Base-by-base conservation (phyloP, 192 early-diverging fungal genomes). In the Rhizophagus sp. region DNA sequence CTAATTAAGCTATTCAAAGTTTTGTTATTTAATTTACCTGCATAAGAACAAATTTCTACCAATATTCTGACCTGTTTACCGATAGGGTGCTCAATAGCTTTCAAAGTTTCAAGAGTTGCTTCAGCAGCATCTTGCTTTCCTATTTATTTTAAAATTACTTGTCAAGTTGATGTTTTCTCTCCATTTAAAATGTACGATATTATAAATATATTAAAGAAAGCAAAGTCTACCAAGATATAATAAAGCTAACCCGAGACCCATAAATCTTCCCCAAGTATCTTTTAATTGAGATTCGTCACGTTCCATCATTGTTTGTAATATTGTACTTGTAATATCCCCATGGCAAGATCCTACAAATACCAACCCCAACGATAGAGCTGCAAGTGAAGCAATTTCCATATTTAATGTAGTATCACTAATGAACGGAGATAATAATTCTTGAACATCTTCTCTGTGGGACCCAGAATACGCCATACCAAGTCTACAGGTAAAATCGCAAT, bases 391-490 rank as follows among this genome's bases (percentile, higher is more conserved):
- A 41, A 97, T 84, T 76, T 99, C 96, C 90, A 99, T 96, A 11
- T 92, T 88, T 50, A 95, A 82, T 33, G 83, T 86, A 25, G 91
- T 90, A 81, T 98, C 96, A 82, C 90, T 90, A 64, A 97, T 88
- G 47, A 97, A 82, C 1, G 96, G 93, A 65, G 94, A 79, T 27
- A 99, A 86, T 33, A 96, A 85, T 63, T 97, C 95, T 67, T 89
- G 81, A 24, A 99, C 87, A 73, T 97, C 96, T 81, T 96, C 93
- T 63, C 94, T 90, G 13, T 91, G 92, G 30, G 95, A 93, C 62
- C 96, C 97, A 19, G 97, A 95, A 81, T 98, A 97, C 4, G 98
- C 98, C 79, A 99, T 85, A 41, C 97, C 98, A 34, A 99, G 88
- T 78, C 96, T 75, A 41, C 22, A 49, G 41, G 30, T 66, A 17